A percentile compares a stretch with the other conserved stretches of the same genome.
These are phyloP conservation scores for Mycena vulgaris DNA, from an alignment of 768 basidiomycete genomes.

Conservation along the genomic window DNA sequence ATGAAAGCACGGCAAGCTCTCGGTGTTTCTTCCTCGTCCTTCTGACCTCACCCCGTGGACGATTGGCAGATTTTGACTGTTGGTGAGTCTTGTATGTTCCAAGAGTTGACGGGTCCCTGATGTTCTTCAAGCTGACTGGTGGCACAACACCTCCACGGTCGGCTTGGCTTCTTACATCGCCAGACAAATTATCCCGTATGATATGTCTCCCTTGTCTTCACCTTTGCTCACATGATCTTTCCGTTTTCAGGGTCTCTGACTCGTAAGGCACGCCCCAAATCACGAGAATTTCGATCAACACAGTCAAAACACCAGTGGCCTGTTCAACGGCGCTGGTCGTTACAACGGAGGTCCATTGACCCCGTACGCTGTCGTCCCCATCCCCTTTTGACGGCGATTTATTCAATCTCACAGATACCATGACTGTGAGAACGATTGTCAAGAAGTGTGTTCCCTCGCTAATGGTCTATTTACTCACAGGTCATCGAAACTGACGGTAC, in stretches of 20 bases:
- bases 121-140: constrained; percentile 48
- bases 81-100: neutral
- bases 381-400: constrained; percentile 21
- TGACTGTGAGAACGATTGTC: constrained; percentile 8
- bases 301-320: constrained; percentile 44
- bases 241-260: neutral
- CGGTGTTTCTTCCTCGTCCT: neutral
- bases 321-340: constrained; percentile 60
- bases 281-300: neutral
- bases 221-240: neutral
- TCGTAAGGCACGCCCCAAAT: neutral
- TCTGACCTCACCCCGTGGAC: neutral
- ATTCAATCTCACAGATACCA: constrained; percentile 11
- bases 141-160: constrained; percentile 20
- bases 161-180: constrained; percentile 1
- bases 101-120: neutral
- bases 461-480: neutral
- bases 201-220: constrained; percentile 11
- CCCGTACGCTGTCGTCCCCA: constrained; percentile 49
- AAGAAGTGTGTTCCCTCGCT: neutral
- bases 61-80: neutral
- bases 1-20: constrained; percentile 47
- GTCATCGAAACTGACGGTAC: constrained; percentile 26
- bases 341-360: constrained; percentile 46
- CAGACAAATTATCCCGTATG: constrained; percentile 1